A percentile compares a stretch with the other conserved stretches of the same genome.
Conservation (phyloP, 495 filamentous ascomycete species). For the Aeminium ludgeri region DNA sequence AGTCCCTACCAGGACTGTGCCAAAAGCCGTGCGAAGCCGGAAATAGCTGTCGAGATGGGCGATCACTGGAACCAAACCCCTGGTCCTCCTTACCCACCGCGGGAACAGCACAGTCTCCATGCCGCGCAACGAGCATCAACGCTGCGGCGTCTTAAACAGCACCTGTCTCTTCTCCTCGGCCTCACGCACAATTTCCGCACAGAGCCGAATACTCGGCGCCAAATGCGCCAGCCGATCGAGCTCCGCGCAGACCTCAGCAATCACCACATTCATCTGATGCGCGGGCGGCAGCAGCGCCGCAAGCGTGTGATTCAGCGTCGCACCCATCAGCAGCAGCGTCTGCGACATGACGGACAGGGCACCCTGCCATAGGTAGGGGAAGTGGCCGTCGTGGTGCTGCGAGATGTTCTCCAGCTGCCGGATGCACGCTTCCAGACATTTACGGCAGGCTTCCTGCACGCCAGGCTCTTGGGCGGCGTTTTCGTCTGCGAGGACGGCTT, state of each 20-base stretch:
- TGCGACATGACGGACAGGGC: constrained; percentile 61
- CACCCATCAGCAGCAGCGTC: constrained; percentile 64
- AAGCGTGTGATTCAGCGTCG: constrained; percentile 62
- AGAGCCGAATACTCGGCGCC: constrained; percentile 54
- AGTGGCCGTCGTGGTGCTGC: constrained; percentile 67
- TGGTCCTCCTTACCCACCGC: not conserved
- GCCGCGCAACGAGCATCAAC: not conserved
- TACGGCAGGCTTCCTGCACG: constrained; percentile 60
- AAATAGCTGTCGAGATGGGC: not conserved
- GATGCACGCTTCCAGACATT: constrained; percentile 67
- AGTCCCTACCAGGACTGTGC: too few relatives aligned
- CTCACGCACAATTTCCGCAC: constrained; percentile 62
- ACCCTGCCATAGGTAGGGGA: constrained; percentile 78
- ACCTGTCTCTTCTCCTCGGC: constrained; percentile 49
- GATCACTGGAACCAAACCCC: not conserved
- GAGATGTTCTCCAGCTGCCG: constrained; percentile 64
- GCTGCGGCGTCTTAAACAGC: constrained; percentile 12
- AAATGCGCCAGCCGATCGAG: constrained; percentile 56
- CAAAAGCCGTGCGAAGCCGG: too few relatives aligned
- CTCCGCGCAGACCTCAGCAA: constrained; percentile 55
- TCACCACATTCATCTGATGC: constrained; percentile 50
- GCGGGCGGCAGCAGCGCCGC: constrained; percentile 47
- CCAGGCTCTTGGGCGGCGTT: constrained; percentile 40
- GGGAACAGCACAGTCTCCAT: too few relatives aligned
- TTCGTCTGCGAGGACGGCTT: constrained; percentile 64